Base-by-base conservation (phyloP, 768 basidiomycete genomes). In the Boletus subcaerulescens region DNA sequence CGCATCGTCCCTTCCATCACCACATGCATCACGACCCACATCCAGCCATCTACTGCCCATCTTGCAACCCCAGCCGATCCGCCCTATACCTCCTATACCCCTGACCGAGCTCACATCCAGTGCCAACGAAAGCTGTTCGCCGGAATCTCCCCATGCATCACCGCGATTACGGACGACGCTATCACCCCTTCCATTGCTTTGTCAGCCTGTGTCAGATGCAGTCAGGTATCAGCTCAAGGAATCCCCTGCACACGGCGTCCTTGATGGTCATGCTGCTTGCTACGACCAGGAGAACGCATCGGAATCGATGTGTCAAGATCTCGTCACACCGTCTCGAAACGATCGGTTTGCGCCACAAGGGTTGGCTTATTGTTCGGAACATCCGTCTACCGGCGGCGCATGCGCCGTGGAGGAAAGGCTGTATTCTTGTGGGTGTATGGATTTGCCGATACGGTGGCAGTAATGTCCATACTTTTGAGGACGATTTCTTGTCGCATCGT, bases 21-120 rank as follows among this genome's bases (percentile, higher is more conserved):
- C 48, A 13, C 47, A 56, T 35, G 44, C 59, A 46, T 56, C 63
- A 51, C 60, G 62, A 52, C 50, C 53, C 50, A 42, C 48, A 32
- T 38, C 54, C 13, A 35, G 33, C 15, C 41, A 38, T 29, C 67
- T 22, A 10, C 20, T 71, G 15, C 71, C 69, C n/a, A 71, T 71
- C 20, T 20, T 65, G 3, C 69, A 71, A 49, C 69, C 69, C 0
- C 69, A 71, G 55, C 69, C 69, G 47, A 71, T 71, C 40, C 69
- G 69, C 0, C 71, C 71, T 1, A 71, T 71, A 54, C 69, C 69
- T 10, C 71, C 63, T 10, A 71, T 71, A 45, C 71, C 71, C 14
- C 48, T 71, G 24, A 62, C 60, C 3, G 69, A 71, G 2, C 62
- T 71, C 52, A 33, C 71, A 2, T 60, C 59, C 7, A 52, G 53